These are phyloP conservation scores for Dujonia santamariae DNA, from an alignment of 1,139 yeast species.

Conservation along the genomic window DNA sequence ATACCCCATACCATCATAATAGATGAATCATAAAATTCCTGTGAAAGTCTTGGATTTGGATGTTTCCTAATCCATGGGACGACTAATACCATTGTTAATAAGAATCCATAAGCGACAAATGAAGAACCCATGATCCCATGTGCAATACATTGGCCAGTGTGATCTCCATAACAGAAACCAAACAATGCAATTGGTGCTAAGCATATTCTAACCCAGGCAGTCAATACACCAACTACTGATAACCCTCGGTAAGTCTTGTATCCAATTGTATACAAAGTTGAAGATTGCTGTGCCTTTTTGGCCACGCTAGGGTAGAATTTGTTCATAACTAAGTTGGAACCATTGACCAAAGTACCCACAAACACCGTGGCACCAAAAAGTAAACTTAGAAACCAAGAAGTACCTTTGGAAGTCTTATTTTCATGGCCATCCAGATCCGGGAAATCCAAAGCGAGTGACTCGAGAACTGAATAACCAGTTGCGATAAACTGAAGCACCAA, in stretches of 20 bases:
- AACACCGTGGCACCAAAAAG: slow-evolving; percentile 47
- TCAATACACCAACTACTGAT: slow-evolving; percentile 43
- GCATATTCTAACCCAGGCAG: slow-evolving; percentile 70
- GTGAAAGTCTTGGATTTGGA: slow-evolving; percentile 44
- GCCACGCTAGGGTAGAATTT: slow-evolving; percentile 32
- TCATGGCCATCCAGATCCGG: slow-evolving; percentile 65
- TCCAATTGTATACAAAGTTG: not conserved
- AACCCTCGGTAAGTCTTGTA: slow-evolving; percentile 1
- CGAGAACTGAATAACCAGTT: slow-evolving; percentile 51
- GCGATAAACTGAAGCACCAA: slow-evolving; percentile 45
- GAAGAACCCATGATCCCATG: slow-evolving; percentile 97
- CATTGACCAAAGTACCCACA: slow-evolving; percentile 53
- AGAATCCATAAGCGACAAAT: slow-evolving; percentile 74
- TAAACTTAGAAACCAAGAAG: slow-evolving; percentile 56
- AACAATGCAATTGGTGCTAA: slow-evolving; percentile 81
- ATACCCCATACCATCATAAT: slow-evolving; percentile 89
- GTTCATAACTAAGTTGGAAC: slow-evolving; percentile 45
- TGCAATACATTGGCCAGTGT: slow-evolving; percentile 89
- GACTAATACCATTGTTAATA: slow-evolving; percentile 63
- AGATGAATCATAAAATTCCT: slow-evolving; percentile 79
- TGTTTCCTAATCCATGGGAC: slow-evolving; percentile 62
- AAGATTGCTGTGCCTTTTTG: slow-evolving; percentile 12
- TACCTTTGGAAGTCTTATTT: slow-evolving; percentile 62
- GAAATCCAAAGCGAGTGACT: slow-evolving; percentile 54
- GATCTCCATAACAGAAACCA: slow-evolving; percentile 73